Percentiles rank a stretch among this genome's conserved stretches.
These are phyloP conservation scores for Cornus florida DNA, from an alignment of 148 eudicot species.

Conservation along the genomic window DNA sequence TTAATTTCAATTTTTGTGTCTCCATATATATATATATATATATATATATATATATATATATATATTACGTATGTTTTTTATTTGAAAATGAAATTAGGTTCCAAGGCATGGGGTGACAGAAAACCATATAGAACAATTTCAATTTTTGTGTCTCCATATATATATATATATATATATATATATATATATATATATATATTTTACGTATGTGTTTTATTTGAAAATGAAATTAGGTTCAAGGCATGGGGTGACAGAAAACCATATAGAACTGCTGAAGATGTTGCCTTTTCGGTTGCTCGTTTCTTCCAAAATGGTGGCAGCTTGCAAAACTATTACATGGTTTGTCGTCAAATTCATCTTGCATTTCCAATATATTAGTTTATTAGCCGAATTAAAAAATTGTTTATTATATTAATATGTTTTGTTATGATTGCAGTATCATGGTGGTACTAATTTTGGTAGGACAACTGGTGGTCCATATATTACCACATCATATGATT, in stretches of 20 bases:
- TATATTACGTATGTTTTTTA: neutral
- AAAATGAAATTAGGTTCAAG: constrained; percentile 6
- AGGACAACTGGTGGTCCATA: constrained; percentile 59
- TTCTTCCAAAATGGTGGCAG: constrained; percentile 17
- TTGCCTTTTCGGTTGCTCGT: constrained; percentile 19
- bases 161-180: too few species aligned
- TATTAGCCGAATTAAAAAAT: too few species aligned
- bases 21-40: too few species aligned
- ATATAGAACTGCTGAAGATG: constrained; percentile 12
- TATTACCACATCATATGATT: constrained; percentile 48
- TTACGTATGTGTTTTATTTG: neutral
- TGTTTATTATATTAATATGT: neutral
- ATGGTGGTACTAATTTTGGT: constrained; percentile 63
- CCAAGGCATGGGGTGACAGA: too few species aligned
- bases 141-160: too few species aligned
- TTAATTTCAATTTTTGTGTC: neutral
- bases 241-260: constrained; percentile 5
- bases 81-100: too few species aligned
- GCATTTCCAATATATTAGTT: too few species aligned
- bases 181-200: too few species aligned
- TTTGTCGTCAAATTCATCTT: neutral
- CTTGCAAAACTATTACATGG: constrained; percentile 43
- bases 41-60: too few species aligned
- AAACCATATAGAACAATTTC: too few species aligned
- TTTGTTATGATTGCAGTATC: constrained; percentile 32